phyloP scores from a whole-genome alignment of 1,284 basidiomycete species.

The Dichomitus squalens region DNA sequence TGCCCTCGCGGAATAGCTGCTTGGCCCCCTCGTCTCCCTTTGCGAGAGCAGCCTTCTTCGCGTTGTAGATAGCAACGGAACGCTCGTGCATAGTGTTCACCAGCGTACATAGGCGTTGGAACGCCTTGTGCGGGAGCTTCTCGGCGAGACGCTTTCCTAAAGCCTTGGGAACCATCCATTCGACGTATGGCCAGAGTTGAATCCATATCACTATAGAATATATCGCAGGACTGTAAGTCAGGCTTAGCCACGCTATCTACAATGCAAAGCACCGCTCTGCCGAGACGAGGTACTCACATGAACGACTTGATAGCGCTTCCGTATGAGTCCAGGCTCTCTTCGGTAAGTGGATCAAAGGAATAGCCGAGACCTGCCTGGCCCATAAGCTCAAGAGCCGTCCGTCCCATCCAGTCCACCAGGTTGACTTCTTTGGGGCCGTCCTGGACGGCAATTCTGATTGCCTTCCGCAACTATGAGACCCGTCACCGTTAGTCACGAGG shows the following conservation, averaged over 20 bases:
- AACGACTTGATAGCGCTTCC: slow-evolving; percentile 14
- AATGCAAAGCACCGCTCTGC: too few relatives aligned
- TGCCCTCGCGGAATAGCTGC: slow-evolving; percentile 22
- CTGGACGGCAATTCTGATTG: not conserved
- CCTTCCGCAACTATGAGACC: slow-evolving; percentile 8
- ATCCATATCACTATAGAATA: slow-evolving; percentile 3
- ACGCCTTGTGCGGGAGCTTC: slow-evolving; percentile 6
- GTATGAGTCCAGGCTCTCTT: slow-evolving; percentile 7
- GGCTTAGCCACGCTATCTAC: not conserved
- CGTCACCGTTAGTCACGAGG: too few relatives aligned
- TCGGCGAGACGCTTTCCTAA: slow-evolving; percentile 1
- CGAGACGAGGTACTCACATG: not conserved
- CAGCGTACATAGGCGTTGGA: slow-evolving; percentile 15
- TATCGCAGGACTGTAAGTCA: slow-evolving; percentile 4
- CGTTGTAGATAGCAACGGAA: slow-evolving; percentile 19
- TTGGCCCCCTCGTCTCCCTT: slow-evolving; percentile 18
- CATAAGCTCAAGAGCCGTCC: slow-evolving; percentile 23
- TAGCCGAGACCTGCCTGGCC: slow-evolving; percentile 24
- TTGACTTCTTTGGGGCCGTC: slow-evolving; percentile 16
- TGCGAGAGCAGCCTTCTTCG: slow-evolving; percentile 23
- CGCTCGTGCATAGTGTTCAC: slow-evolving; percentile 17
- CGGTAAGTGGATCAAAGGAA: slow-evolving; percentile 22
- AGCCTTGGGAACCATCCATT: slow-evolving; percentile 4
- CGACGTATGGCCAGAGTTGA: slow-evolving; percentile 13
- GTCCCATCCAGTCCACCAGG: slow-evolving; percentile 23